Base-by-base conservation (phyloP, 2,329 filamentous ascomycete genomes). In the Penicillium sp. region DNA sequence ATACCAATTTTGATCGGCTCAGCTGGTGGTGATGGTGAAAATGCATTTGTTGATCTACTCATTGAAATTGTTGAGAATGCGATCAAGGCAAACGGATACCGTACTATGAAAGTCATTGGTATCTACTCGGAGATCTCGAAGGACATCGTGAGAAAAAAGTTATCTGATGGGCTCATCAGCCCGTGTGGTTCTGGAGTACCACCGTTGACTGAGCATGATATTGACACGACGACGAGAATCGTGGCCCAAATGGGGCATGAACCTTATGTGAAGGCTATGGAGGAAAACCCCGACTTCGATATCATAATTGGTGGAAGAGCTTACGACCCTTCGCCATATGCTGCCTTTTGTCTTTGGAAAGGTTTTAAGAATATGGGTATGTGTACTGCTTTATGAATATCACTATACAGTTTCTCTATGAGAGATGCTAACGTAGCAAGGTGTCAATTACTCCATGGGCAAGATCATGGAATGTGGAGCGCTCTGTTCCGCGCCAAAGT, bases 391-490 rank as follows among this genome's bases (percentile, higher is more conserved):
- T n/a, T n/a, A n/a, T n/a, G n/a, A n/a, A n/a, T n/a, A n/a, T n/a
- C n/a, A n/a, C n/a, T n/a, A n/a, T n/a, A n/a, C n/a, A n/a, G n/a
- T n/a, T n/a, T n/a, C n/a, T n/a, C n/a, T n/a, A n/a, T n/a, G n/a
- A n/a, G n/a, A n/a, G n/a, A n/a, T n/a, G n/a, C n/a, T n/a, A n/a
- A n/a, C n/a, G n/a, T n/a, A n/a, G n/a, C n/a, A n/a, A 16, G 49
- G 49, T 4, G 21, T 23, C 11, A 35, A 30, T 12, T 52, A 42
- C 14, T 26, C 82, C 60, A 80, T 82, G 77, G 81, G 80, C 7
- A 81, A 83, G 66, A 78, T 82, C 5, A 71, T 82, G 66, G 80
- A 83, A 60, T 82, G 79, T n/a, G 80, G 79, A 8, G 74, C 62
- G 1, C 59, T 68, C 1, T 81, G 78, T 59, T 73, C 77, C 0